These are phyloP conservation scores for Achaetomiella virescens DNA, from an alignment of 495 filamentous ascomycete genomes.

Conservation along the genomic window DNA sequence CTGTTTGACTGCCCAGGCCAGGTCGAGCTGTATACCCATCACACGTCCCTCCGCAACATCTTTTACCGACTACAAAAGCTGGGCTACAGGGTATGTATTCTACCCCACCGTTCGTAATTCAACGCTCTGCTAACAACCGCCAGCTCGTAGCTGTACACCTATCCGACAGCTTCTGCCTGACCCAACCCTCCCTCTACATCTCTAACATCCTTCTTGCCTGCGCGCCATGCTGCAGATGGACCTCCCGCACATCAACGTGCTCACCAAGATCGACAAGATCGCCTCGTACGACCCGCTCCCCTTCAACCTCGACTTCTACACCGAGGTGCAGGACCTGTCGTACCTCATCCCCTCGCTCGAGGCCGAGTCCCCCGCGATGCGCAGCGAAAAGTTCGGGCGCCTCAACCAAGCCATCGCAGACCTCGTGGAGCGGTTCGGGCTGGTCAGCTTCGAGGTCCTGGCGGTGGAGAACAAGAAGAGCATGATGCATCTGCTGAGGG, in stretches of 20 bases:
- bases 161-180: constrained; percentile 85
- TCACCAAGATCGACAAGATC: constrained; percentile 95
- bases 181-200: constrained; percentile 87
- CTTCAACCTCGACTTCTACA: constrained; percentile 94
- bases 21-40: constrained; percentile 94
- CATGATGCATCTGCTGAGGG: constrained; percentile 83
- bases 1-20: constrained; percentile 96
- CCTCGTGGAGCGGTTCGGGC: constrained; percentile 77
- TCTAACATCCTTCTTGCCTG: constrained; percentile 87
- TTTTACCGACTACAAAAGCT: constrained; percentile 85
- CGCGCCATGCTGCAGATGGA: constrained; percentile 97
- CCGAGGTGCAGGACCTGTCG: constrained; percentile 88
- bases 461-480: constrained; percentile 93
- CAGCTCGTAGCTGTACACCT: constrained; percentile 88
- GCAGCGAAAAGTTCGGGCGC: constrained; percentile 66
- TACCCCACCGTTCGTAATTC: not conserved
- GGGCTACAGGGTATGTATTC: constrained; percentile 70
- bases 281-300: constrained; percentile 68
- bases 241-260: constrained; percentile 87
- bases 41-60: constrained; percentile 81
- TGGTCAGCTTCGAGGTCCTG: constrained; percentile 87
- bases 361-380: constrained; percentile 47
- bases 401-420: constrained; percentile 83
- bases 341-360: constrained; percentile 77
- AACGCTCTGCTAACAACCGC: constrained; percentile 7